These are phyloP conservation scores for Yarrowia sp. DNA, from an alignment of 805 yeast genomes.

Conservation along the genomic window DNA sequence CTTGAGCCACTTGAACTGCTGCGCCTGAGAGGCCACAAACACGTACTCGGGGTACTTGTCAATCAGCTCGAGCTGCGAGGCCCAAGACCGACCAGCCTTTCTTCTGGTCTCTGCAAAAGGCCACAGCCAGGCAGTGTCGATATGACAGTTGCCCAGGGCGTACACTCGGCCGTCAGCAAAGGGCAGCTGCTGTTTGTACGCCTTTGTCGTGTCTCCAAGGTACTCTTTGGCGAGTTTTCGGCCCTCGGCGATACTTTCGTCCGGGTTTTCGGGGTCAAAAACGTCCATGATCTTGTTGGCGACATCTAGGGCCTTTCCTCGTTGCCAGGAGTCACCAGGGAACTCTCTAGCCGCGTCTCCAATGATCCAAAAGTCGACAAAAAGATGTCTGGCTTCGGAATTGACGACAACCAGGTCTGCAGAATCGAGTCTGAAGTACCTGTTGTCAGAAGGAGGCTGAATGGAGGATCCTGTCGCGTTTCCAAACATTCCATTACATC, in stretches of 20 bases:
- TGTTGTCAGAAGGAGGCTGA: constrained; percentile 65
- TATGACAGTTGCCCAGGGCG: constrained; percentile 93
- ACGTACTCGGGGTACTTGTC: constrained; percentile 88
- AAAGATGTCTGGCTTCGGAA: constrained; percentile 70
- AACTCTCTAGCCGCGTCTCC: constrained; percentile 90
- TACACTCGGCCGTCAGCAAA: constrained; percentile 43
- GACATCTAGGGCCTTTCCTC: constrained; percentile 74
- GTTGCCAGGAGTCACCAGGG: constrained; percentile 71
- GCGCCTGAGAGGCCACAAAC: constrained; percentile 94
- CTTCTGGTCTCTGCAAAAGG: constrained; percentile 97
- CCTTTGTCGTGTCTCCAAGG: constrained; percentile 50
- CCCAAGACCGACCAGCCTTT: constrained; percentile 92
- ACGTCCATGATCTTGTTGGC: constrained; percentile 78
- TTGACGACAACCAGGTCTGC: constrained; percentile 85
- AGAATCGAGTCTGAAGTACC: constrained; percentile 59
- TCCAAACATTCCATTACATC: constrained; percentile 95
- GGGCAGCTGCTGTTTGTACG: not conserved
- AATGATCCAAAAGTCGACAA: constrained; percentile 79
- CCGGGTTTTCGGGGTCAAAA: constrained; percentile 67
- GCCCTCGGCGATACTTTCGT: constrained; percentile 54
- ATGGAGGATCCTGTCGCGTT: constrained; percentile 51
- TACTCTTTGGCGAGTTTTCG: constrained; percentile 60
- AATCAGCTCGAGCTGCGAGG: constrained; percentile 80
- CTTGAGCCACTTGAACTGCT: constrained; percentile 89
- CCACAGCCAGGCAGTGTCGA: constrained; percentile 99